Percentiles rank a stretch among this genome's conserved stretches.
Conservation (phyloP, 192 early-diverging fungal species). For the Coemansia asiatica region DNA sequence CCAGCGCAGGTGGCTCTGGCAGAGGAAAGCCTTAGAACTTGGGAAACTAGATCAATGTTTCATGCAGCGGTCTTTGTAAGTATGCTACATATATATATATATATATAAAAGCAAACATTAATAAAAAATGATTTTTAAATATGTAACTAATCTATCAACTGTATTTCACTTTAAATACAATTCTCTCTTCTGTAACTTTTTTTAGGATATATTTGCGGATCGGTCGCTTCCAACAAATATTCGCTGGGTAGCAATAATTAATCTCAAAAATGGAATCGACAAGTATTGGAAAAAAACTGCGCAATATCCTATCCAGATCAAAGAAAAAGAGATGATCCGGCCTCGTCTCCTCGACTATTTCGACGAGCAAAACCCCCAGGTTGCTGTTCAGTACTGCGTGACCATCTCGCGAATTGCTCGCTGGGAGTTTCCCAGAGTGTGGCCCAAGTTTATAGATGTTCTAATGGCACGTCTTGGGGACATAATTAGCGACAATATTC, state of each 20-base stretch:
- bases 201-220: slow-evolving; percentile 75
- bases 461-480: slow-evolving; percentile 18
- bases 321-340: slow-evolving; percentile 75
- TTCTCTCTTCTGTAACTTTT: neutral
- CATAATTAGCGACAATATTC: slow-evolving; percentile 15
- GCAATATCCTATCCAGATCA: slow-evolving; percentile 53
- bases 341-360: slow-evolving; percentile 63
- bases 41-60: slow-evolving; percentile 73
- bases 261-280: slow-evolving; percentile 89
- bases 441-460: slow-evolving; percentile 60
- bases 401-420: slow-evolving; percentile 79
- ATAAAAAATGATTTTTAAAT: no score
- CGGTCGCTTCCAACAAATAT: slow-evolving; percentile 61
- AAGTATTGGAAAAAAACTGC: slow-evolving; percentile 81
- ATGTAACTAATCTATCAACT: no score
- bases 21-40: slow-evolving; percentile 65
- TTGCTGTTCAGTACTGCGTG: slow-evolving; percentile 76
- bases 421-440: slow-evolving; percentile 83
- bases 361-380: slow-evolving; percentile 67
- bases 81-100: neutral
- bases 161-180: no score
- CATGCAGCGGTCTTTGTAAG: slow-evolving; percentile 67
- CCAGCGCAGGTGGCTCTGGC: slow-evolving; percentile 62
- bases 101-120: no score
- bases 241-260: slow-evolving; percentile 75